Base-by-base conservation (phyloP, 306 rosid species). In the Cicer bijugum region DNA sequence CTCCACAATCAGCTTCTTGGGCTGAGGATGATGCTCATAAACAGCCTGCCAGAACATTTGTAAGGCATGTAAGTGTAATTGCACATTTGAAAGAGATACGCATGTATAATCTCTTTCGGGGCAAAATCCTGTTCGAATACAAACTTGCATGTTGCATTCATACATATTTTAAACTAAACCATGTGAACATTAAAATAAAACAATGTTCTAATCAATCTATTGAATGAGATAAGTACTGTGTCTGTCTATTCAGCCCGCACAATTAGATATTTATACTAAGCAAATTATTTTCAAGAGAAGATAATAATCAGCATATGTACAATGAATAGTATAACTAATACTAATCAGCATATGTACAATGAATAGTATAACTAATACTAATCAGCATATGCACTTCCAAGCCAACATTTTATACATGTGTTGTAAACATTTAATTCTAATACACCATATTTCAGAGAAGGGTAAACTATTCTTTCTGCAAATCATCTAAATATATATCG, bases 1-100 rank as follows among this genome's bases (percentile, higher is more conserved):
- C 88, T 95, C 99, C 80, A 95, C 99, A 58, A 95, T 95, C 89
- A 95, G 76, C 76, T 95, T 96, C 92, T 95, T 95, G 8, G 99
- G 99, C 80, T 96, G 90, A 0, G 99, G 99, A 68, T 95, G 99
- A 77, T 90, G 99, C 86, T 95, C 99, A 52, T 90, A 95, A 68
- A 95, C 97, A 80, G 99, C 97, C 97, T 95, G 86, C 83, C 43
- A 78, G 1, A 75, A 63, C 60, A 75, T 43, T 57, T 51, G 64
- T 2, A 33, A 69, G 67, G 16, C n/a, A 45, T 71, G 12, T 60
- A 9, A 11, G 35, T 51, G 42, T 38, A 14, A 48, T 57, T 40
- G 52, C 71, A 63, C 60, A 75, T 43, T 57, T 51, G 64, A 1
- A 33, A 69, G 67, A 16, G 16, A 45, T 16, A 42, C 67, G 12